A percentile compares a stretch with the other conserved stretches of the same genome.
Evolutionary conservation across 2,329 filamentous ascomycete genomes (phyloP).

Genomic region (Trichoderma semiorbis): DNA sequence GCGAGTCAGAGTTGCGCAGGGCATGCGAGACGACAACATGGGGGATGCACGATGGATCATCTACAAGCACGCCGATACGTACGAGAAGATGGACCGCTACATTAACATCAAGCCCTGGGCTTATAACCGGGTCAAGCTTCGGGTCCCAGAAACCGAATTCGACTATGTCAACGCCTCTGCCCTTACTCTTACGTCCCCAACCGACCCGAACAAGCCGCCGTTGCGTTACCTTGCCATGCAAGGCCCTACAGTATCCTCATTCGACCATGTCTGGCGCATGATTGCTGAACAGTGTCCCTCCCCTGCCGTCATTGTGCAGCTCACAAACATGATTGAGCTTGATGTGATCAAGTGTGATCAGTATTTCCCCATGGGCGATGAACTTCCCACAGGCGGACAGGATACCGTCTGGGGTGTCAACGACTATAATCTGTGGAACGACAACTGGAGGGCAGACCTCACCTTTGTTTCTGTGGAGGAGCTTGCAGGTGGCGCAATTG

Average conservation of each 20-base stretch:
- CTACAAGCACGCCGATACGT: slow-evolving; percentile 34
- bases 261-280: slow-evolving; percentile 93
- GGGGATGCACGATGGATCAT: slow-evolving; percentile 34
- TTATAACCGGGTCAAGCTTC: slow-evolving; percentile 77
- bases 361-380: slow-evolving; percentile 69
- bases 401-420: slow-evolving; percentile 49
- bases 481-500: slow-evolving; percentile 55
- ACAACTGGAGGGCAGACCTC: slow-evolving; percentile 66
- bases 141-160: slow-evolving; percentile 67
- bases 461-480: slow-evolving; percentile 61
- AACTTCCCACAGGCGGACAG: slow-evolving; percentile 41
- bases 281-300: slow-evolving; percentile 71
- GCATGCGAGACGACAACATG: slow-evolving; percentile 35
- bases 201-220: slow-evolving; percentile 37
- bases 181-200: slow-evolving; percentile 52
- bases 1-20: slow-evolving; percentile 43
- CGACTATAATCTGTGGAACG: slow-evolving; percentile 60
- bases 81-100: slow-evolving; percentile 69
- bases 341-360: slow-evolving; percentile 79
- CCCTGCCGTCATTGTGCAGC: slow-evolving; percentile 85
- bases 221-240: slow-evolving; percentile 86
- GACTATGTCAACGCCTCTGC: slow-evolving; percentile 84
- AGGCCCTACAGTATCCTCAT: slow-evolving; percentile 74
- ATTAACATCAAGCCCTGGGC: slow-evolving; percentile 86
- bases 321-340: slow-evolving; percentile 82